Evolutionary conservation across 2,329 filamentous ascomycete genomes (phyloP).

Genomic region (Pseudogymnoascus verrucosus): DNA sequence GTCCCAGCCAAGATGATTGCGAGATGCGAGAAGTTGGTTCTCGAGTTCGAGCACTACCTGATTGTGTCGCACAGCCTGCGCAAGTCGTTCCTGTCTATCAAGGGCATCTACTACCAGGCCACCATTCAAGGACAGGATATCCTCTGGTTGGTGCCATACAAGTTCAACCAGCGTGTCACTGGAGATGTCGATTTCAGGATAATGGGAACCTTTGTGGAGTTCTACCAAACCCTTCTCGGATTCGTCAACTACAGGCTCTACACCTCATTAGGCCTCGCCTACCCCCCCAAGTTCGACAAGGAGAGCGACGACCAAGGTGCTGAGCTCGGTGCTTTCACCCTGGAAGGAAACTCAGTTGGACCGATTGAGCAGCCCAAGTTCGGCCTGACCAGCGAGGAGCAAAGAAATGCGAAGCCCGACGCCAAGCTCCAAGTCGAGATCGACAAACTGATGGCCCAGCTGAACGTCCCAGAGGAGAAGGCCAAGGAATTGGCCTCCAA

Average conservation of each 20-base stretch:
- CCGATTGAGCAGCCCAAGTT: constrained; percentile 44
- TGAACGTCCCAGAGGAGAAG: constrained; percentile 46
- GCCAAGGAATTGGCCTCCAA: constrained; percentile 36
- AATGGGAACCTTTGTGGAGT: constrained; percentile 98
- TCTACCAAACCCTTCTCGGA: constrained; percentile 91
- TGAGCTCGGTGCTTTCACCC: constrained; percentile 81
- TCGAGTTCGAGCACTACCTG: constrained; percentile 97
- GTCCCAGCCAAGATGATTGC: constrained; percentile 95
- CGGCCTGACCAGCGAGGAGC: constrained; percentile 43
- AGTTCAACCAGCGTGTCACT: constrained; percentile 90
- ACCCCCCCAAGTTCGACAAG: constrained; percentile 88
- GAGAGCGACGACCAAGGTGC: constrained; percentile 81
- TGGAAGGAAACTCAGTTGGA: constrained; percentile 66
- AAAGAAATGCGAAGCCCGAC: constrained; percentile 42
- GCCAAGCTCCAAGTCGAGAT: constrained; percentile 58
- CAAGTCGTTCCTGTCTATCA: constrained; percentile 97
- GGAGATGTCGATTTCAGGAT: constrained; percentile 96
- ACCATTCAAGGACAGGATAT: constrained; percentile 96
- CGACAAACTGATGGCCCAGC: constrained; percentile 59
- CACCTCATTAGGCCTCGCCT: constrained; percentile 82
- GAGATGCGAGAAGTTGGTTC: constrained; percentile 82
- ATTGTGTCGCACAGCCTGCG: constrained; percentile 85
- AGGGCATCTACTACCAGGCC: constrained; percentile 98
- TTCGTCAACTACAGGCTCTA: constrained; percentile 97
- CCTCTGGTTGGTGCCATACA: constrained; percentile 94